These are phyloP conservation scores for Magnolia officinalis DNA, from an alignment of 164 flowering plant genomes.

Conservation along the genomic window DNA sequence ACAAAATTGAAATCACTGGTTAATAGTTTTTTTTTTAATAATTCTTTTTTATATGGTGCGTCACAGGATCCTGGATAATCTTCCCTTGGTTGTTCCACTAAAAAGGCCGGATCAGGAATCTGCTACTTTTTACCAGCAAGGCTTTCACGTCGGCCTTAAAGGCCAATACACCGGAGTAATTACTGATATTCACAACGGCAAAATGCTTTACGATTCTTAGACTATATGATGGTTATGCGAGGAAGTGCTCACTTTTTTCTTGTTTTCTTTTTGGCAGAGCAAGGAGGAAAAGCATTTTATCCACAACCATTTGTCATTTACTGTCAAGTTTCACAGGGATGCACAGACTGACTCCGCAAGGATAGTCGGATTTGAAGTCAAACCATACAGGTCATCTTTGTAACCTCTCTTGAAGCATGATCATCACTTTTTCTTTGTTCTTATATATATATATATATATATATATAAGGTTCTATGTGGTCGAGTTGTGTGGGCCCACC, in stretches of 20 bases:
- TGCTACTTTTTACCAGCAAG: conserved; percentile 63
- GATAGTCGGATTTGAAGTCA: conserved; percentile 95
- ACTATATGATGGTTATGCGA: not conserved
- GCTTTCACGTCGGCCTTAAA: conserved; percentile 75
- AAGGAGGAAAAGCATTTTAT: conserved; percentile 82
- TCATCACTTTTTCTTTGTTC: not conserved
- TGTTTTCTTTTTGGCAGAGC: conserved; percentile 40
- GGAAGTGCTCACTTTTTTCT: not conserved
- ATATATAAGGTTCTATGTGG: too few relatives aligned
- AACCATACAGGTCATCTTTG: conserved; percentile 69
- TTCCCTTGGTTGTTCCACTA: conserved; percentile 80
- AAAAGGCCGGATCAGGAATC: conserved; percentile 59
- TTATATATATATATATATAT: too few relatives aligned
- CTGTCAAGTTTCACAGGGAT: conserved; percentile 84
- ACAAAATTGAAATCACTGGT: too few relatives aligned
- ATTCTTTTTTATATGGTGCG: conserved; percentile 1
- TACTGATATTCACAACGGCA: conserved; percentile 5
- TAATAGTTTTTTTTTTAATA: too few relatives aligned
- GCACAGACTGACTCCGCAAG: conserved; percentile 60
- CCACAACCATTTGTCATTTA: conserved; percentile 79
- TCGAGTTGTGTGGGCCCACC: too few relatives aligned
- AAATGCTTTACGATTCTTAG: not conserved
- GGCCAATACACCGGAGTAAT: conserved; percentile 73
- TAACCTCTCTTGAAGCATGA: not conserved
- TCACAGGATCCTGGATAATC: conserved; percentile 89